These are phyloP conservation scores for Sarcocystis neurona DNA, from an alignment of 169 alveolate genomes.

Conservation along the genomic window DNA sequence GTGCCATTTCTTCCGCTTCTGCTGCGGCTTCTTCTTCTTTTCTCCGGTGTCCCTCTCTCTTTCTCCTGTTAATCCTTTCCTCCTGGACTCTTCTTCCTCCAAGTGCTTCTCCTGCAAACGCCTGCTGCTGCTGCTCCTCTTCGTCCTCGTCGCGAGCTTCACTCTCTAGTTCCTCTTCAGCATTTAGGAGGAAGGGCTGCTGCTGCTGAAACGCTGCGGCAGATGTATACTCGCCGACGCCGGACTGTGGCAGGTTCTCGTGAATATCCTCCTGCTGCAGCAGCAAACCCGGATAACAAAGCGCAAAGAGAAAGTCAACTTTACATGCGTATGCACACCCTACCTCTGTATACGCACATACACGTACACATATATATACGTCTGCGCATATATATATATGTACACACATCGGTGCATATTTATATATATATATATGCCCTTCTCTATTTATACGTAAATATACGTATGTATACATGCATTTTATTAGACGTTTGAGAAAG, in stretches of 20 bases:
- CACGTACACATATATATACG: not conserved
- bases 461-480: too few species aligned
- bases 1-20: too few species aligned
- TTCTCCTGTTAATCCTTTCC: too few species aligned
- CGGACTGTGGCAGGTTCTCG: conserved; percentile 61
- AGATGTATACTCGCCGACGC: conserved; percentile 54
- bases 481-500: too few species aligned
- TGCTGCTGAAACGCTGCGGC: conserved; percentile 48
- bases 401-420: too few species aligned
- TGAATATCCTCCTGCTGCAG: conserved; percentile 58
- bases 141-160: not conserved
- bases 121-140: not conserved
- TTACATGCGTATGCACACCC: not conserved
- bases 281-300: not conserved
- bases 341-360: not conserved
- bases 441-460: too few species aligned
- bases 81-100: too few species aligned
- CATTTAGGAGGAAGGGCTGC: not conserved
- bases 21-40: too few species aligned
- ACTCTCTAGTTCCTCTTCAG: not conserved
- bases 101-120: not conserved
- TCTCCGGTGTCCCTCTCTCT: too few species aligned
- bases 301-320: not conserved
- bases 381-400: not conserved
- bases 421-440: too few species aligned